Base-by-base conservation (phyloP, 352 stramenopile species). In the Thraustotheca clavata region DNA sequence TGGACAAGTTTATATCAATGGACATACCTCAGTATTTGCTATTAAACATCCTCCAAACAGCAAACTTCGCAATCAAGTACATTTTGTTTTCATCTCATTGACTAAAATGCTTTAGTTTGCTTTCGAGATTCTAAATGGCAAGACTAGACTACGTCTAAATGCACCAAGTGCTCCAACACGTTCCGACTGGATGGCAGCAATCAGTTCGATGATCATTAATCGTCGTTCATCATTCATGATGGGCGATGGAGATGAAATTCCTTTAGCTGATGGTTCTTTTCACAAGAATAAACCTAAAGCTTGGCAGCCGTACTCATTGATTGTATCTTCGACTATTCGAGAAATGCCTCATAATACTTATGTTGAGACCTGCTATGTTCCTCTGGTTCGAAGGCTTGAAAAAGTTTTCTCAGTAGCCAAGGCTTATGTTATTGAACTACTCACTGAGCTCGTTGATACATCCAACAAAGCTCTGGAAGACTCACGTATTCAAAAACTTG, bases 141-240 rank as follows among this genome's bases (percentile, higher is more conserved):
- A 85, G 12, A 81, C 75, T 14, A 83, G 77, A 24, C 47, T 91
- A 11, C 71, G 81, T 3, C 67, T 94, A 8, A 94, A 94, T 57
- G 85, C 85, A 0, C 75, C 89, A 7, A 82, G 88, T 55, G 72
- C 66, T 1, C 74, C 62, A 7, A 84, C 73, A 7, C 77, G 84
- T 4, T 70, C 75, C 6, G 65, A 74, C 0, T 94, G 85, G 85
- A 70, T 94, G 4, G 83, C 77, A 7, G 83, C 85, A 3, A 75
- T 94, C 3, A 91, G 77, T 62, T 79, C 88, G 50, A 71, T 94
- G 48, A 91, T 94, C 49, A 81, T 94, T 33, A 50, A 65, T 14
- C 57, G 57, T 69, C 76, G 71, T 18, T 89, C 83, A 29, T 83
- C 77, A 2, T 46, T 66, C 12, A 74, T 72, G 0, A 77, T 83